Base-by-base conservation (phyloP, 371 early-diverging fungal species). In the Rhizomucor pusillus region DNA sequence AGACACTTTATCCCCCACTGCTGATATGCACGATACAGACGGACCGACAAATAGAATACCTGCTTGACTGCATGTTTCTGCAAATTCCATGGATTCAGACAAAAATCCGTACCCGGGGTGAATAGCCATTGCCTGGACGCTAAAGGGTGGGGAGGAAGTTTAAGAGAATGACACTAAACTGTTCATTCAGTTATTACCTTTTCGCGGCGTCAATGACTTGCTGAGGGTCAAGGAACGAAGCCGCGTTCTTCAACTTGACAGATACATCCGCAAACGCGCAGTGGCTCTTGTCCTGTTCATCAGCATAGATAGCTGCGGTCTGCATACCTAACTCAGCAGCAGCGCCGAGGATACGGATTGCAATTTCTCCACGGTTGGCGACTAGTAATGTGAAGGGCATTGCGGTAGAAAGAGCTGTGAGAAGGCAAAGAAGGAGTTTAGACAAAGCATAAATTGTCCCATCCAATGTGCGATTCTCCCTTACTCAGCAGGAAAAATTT, bases 21-120 rank as follows among this genome's bases (percentile, higher is more conserved):
- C 80, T 1, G 77, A 80, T 80, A 97, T 95, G 36, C 93, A 84
- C 25, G 69, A 56, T 39, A 79, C 74, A 23, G 79, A 77, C n/a
- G 92, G 92, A 12, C 92, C 92, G 54, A 92, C 85, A 56, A 91
- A 92, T 12, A 75, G 57, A 14, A 90, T 83, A 14, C 80, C 77
- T 1, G 62, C 73, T 9, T 72, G 65, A 37, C 81, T 76, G 47
- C 90, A 78, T 52, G 77, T 75, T 52, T 82, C 68, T 35, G 84
- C 89, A 66, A 92, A 86, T 29, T 73, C 57, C 0, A 80, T 56
- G 47, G 90, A 90, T 66, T 92, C 92, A 1, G 90, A 90, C 52
- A 92, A 72, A 67, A 92, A 92, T 1, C 97, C 97, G 69, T 97
- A 97, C 2, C 96, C 91, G 13, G 91, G 91, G 60, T 90, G 91